A percentile compares a stretch with the other conserved stretches of the same genome.
Conservation (phyloP, 1,139 yeast species). For the Geotrichum australiense region DNA sequence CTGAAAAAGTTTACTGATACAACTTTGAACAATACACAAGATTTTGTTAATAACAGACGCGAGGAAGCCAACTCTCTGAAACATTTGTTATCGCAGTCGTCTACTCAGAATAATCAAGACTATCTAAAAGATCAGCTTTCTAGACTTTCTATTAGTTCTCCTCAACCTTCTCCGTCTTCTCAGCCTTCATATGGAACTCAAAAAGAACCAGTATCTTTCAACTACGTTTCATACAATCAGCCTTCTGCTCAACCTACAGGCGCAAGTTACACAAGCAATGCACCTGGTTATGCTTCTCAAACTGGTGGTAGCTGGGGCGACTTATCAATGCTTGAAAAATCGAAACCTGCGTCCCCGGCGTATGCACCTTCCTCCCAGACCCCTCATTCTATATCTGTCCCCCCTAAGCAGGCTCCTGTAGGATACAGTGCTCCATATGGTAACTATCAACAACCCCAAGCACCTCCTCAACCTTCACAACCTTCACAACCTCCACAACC, state of each 20-base stretch:
- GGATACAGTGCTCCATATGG: conserved; percentile 20
- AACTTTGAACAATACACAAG: conserved; percentile 36
- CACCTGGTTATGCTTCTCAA: conserved; percentile 11
- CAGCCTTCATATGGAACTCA: conserved; percentile 10
- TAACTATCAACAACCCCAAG: conserved; percentile 5
- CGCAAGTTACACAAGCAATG: background rate
- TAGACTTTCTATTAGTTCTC: conserved; percentile 21
- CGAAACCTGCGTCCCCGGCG: conserved; percentile 6
- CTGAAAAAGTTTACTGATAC: conserved; percentile 43
- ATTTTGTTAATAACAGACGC: conserved; percentile 34
- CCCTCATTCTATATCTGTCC: no score
- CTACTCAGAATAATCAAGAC: conserved; percentile 22
- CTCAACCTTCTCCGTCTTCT: conserved; percentile 4
- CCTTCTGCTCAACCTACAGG: no score
- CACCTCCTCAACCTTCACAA: background rate
- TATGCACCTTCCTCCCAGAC: conserved; percentile 7
- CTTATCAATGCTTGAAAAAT: conserved; percentile 17
- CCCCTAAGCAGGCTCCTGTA: conserved; percentile 20
- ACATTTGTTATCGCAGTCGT: conserved; percentile 17
- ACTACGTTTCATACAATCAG: no score
- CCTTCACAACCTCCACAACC: background rate
- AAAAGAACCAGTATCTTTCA: no score
- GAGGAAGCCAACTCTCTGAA: conserved; percentile 31
- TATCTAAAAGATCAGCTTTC: conserved; percentile 25
- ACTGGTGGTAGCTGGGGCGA: conserved; percentile 21